A percentile compares a stretch with the other conserved stretches of the same genome.
These are phyloP conservation scores for Hypsizygus marmoreus DNA, from an alignment of 768 basidiomycete species.

Conservation along the genomic window DNA sequence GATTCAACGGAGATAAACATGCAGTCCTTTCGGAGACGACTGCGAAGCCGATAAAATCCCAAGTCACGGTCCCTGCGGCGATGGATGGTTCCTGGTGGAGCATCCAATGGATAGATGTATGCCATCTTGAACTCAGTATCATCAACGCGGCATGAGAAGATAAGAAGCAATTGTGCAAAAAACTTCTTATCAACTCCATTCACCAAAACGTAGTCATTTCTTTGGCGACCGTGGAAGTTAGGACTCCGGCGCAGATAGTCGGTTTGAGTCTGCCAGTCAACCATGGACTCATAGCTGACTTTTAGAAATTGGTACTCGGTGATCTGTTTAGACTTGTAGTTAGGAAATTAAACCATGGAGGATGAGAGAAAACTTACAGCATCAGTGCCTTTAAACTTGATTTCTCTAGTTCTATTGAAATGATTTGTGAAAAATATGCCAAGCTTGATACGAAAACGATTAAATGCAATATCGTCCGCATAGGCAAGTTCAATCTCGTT, in stretches of 20 bases:
- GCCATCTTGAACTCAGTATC: background rate
- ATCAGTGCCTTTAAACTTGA: too few relatives aligned
- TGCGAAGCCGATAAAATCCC: slow-evolving; percentile 17
- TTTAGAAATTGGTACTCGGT: slow-evolving; percentile 14
- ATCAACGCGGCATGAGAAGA: slow-evolving; percentile 5
- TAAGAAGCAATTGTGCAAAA: background rate
- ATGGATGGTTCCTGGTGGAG: background rate
- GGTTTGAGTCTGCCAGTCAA: slow-evolving; percentile 17
- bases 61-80: slow-evolving; percentile 23
- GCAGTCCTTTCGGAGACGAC: background rate
- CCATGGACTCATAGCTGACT: slow-evolving; percentile 18
- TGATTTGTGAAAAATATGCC: background rate
- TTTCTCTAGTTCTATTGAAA: too few relatives aligned
- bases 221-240: background rate
- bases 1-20: slow-evolving; percentile 28
- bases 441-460: background rate
- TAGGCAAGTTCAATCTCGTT: background rate
- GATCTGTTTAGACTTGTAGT: too few relatives aligned
- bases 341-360: too few relatives aligned
- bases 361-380: too few relatives aligned
- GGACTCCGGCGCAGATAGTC: slow-evolving; percentile 25
- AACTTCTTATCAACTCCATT: background rate
- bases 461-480: background rate
- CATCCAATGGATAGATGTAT: slow-evolving; percentile 2
- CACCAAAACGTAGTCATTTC: slow-evolving; percentile 6